These are phyloP conservation scores for Bromus sterilis DNA, from an alignment of 176 grass and related monocot species.

Conservation along the genomic window DNA sequence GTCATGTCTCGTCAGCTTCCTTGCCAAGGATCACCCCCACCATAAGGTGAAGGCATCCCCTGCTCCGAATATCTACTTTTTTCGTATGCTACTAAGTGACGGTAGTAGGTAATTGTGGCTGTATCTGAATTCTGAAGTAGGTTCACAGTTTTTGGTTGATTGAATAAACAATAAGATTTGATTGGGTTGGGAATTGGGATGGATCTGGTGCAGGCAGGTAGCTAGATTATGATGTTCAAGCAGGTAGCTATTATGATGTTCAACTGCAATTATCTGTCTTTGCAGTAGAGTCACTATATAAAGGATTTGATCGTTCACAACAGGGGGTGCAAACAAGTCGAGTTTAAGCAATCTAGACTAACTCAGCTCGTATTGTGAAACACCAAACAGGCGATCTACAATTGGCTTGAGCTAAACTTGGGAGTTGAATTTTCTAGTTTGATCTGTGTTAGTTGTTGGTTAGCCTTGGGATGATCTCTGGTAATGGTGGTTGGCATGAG, in stretches of 20 bases:
- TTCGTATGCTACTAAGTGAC: not conserved
- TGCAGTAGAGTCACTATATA: not conserved
- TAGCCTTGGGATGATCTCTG: not conserved
- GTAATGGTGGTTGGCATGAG: not conserved
- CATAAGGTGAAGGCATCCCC: constrained; percentile 44
- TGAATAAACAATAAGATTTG: not conserved
- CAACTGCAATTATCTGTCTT: not conserved
- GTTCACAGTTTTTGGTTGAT: not conserved
- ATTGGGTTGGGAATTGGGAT: not conserved
- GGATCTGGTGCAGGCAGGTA: constrained; percentile 5
- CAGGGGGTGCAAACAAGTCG: no score
- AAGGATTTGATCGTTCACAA: constrained; percentile 31
- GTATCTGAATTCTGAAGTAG: not conserved
- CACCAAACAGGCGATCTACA: no score
- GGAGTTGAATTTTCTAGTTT: not conserved
- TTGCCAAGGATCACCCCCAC: constrained; percentile 84
- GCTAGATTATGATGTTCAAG: no score
- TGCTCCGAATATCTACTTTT: no score
- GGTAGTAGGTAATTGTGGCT: not conserved
- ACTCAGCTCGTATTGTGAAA: no score
- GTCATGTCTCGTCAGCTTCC: constrained; percentile 87
- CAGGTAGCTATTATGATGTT: no score
- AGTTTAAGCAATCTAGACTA: no score
- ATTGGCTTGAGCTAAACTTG: no score
- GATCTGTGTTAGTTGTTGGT: constrained; percentile 13